Base-by-base conservation (phyloP, 768 basidiomycete species). In the Gelatoporia subvermispora region DNA sequence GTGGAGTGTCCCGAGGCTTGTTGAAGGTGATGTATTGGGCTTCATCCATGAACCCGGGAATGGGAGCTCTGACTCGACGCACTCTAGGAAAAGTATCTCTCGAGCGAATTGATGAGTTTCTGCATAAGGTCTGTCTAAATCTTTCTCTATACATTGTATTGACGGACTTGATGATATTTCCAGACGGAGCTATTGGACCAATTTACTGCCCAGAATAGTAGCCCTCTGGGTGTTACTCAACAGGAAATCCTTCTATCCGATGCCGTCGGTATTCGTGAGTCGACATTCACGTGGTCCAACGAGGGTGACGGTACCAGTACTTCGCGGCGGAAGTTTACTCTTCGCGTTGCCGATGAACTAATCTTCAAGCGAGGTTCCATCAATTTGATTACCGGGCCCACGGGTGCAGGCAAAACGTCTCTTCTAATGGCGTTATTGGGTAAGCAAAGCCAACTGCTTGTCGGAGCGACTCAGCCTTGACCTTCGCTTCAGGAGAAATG, bases 21-120 rank as follows among this genome's bases (percentile, higher is more conserved):
- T 72, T 21, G 44, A 61, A 62, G 54, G 54, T 49, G 20, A 9
- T 47, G 8, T 20, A 8, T 35, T 10, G n/a, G n/a, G 21, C 1
- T 4, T 21, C 21, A 10, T 5, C 2, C 15, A 8, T 39, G 9
- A 3, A 42, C 24, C 3, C 2, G n/a, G n/a, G n/a, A 31, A 22
- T 10, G n/a, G 15, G n/a, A 24, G 16, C 15, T 4, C 28, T 44
- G 31, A 37, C 11, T 40, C 2, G 9, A 5, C 34, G 1, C 20
- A 21, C 13, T 47, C 0, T 21, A 64, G 81, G 73, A 42, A 82
- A 81, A 63, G 85, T 89, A 4, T 85, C 84, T 1, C 56, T 88
- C 10, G 77, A 81, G 50, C 78, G 87, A 42, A 53, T 81, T 22
- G 68, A 76, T 55, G 67, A 69, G 5, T 80, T 79, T 63, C 49